phyloP scores from a whole-genome alignment of 2,329 filamentous ascomycete species.

The Dactylella cylindrospora region DNA sequence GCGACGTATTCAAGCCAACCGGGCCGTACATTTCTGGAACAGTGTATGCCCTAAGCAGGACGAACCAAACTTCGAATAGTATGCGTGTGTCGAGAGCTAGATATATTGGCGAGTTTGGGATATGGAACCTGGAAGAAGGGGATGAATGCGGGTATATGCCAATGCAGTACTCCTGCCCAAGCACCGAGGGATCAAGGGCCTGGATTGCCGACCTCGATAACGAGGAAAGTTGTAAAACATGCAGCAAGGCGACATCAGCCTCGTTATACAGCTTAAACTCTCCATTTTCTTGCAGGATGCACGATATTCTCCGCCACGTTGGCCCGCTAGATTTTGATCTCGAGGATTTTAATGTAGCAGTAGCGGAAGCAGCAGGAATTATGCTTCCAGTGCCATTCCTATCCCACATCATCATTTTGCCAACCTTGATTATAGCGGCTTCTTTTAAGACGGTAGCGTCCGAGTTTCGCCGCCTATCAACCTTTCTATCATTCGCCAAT shows the following conservation, averaged over 20 bases:
- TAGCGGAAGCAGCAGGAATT: slow-evolving; percentile 48
- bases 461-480: slow-evolving; percentile 56
- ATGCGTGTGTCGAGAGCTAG: slow-evolving; percentile 77
- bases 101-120: slow-evolving; percentile 71
- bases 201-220: slow-evolving; percentile 88
- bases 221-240: slow-evolving; percentile 82
- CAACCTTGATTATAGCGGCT: slow-evolving; percentile 88
- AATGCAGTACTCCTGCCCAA: slow-evolving; percentile 91
- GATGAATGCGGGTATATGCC: slow-evolving; percentile 93
- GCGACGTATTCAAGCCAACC: slow-evolving; percentile 12
- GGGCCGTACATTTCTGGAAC: slow-evolving; percentile 83
- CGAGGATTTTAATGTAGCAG: slow-evolving; percentile 45
- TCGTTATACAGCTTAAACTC: slow-evolving; percentile 89
- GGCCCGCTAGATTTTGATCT: slow-evolving; percentile 29
- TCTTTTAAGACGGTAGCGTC: slow-evolving; percentile 64
- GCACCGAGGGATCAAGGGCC: slow-evolving; percentile 81
- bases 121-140: slow-evolving; percentile 67
- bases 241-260: slow-evolving; percentile 75
- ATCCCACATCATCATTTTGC: slow-evolving; percentile 88
- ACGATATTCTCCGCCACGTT: slow-evolving; percentile 83
- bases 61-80: slow-evolving; percentile 97
- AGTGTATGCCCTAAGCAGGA: slow-evolving; percentile 84
- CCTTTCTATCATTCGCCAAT: slow-evolving; percentile 49
- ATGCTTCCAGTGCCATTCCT: slow-evolving; percentile 60
- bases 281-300: slow-evolving; percentile 90